phyloP scores from a whole-genome alignment of 345 rosid genomes.

The Lagerstroemia speciosa region DNA sequence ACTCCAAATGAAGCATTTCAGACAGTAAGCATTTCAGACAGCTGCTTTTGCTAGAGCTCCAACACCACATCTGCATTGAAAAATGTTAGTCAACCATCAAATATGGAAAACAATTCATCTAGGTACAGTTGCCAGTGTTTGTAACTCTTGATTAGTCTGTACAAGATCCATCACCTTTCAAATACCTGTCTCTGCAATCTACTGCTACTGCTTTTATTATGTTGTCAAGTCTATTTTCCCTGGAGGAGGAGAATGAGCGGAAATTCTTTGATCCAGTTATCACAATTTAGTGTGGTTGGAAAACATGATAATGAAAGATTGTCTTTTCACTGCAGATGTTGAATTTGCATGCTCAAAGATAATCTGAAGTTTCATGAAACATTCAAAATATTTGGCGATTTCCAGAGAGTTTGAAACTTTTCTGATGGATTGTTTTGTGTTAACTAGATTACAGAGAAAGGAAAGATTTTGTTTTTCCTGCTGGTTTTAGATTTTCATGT shows the following conservation, averaged over 20 bases:
- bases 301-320: background rate
- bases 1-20: background rate
- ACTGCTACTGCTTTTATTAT: background rate
- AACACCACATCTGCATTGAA: constrained; percentile 64
- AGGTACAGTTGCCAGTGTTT: background rate
- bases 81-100: constrained; percentile 19
- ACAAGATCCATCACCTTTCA: constrained; percentile 4
- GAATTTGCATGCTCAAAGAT: background rate
- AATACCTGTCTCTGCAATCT: background rate
- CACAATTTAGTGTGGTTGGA: background rate
- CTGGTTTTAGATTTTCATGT: background rate
- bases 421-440: background rate
- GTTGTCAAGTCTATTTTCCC: background rate
- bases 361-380: background rate
- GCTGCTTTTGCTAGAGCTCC: constrained; percentile 55
- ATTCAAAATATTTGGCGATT: background rate
- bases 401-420: background rate
- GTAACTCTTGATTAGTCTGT: background rate
- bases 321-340: background rate
- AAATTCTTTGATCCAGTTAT: background rate
- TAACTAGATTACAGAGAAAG: background rate
- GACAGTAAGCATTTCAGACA: background rate
- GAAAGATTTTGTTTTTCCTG: background rate
- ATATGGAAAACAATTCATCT: background rate
- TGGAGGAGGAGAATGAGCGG: background rate